A percentile compares a stretch with the other conserved stretches of the same genome.
Evolutionary conservation across 148 eudicot species (phyloP).

Genomic region (Rhododendron henanense): DNA sequence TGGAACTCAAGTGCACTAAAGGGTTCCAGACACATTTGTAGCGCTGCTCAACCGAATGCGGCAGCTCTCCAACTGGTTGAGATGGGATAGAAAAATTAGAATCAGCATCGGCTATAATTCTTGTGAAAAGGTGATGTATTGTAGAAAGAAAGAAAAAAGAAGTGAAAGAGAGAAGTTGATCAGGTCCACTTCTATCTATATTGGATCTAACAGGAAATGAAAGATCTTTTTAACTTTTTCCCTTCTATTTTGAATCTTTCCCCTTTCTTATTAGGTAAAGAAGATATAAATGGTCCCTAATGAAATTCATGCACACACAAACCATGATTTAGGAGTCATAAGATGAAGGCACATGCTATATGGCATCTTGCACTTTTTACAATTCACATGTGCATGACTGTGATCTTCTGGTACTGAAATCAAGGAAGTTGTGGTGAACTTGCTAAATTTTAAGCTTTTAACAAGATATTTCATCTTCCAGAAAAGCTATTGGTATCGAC

Average conservation of each 20-base stretch:
- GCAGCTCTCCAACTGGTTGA: neutral
- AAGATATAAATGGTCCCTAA: slow-evolving; percentile 13
- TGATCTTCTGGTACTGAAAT: slow-evolving; percentile 1
- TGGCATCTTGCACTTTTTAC: slow-evolving; percentile 11
- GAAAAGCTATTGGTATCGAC: too few species aligned
- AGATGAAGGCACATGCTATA: neutral
- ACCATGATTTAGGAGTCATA: neutral
- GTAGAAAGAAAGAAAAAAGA: neutral
- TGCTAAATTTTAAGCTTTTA: neutral
- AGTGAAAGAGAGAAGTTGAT: neutral
- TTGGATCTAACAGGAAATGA: neutral
- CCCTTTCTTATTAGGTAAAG: neutral
- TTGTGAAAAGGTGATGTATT: neutral
- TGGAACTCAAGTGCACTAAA: neutral
- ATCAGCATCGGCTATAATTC: neutral
- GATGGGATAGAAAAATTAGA: neutral
- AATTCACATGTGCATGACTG: neutral
- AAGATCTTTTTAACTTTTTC: neutral
- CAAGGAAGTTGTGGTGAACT: neutral
- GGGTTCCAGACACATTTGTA: neutral
- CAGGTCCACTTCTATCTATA: slow-evolving; percentile 6
- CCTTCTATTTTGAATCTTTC: neutral
- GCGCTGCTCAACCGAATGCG: neutral
- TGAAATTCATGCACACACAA: neutral
- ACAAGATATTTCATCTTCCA: too few species aligned